These are phyloP conservation scores for Rhodotorula sp. DNA, from an alignment of 1,284 basidiomycete species.

Conservation along the genomic window DNA sequence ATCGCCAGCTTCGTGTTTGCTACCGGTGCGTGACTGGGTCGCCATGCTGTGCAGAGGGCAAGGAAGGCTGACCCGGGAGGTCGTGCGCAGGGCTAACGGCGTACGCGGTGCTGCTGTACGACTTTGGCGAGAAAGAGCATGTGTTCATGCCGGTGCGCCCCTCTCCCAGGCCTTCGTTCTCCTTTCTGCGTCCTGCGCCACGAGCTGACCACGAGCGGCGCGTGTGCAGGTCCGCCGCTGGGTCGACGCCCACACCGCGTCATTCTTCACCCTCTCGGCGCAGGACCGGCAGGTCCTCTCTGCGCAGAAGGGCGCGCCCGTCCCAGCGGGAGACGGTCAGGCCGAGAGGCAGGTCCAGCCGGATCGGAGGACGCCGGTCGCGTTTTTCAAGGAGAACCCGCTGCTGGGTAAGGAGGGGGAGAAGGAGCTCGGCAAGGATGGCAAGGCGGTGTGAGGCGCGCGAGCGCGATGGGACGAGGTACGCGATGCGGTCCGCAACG, in stretches of 20 bases:
- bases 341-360: constrained; percentile 20
- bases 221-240: constrained; percentile 38
- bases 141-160: constrained; percentile 44
- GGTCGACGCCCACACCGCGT: constrained; percentile 36
- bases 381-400: constrained; percentile 40
- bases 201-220: not conserved
- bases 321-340: not conserved
- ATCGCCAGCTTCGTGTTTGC: constrained; percentile 35
- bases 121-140: constrained; percentile 43
- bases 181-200: too few relatives aligned
- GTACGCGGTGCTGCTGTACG: constrained; percentile 43
- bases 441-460: not conserved
- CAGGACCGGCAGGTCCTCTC: constrained; percentile 29
- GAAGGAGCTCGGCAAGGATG: constrained; percentile 11
- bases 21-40: constrained; percentile 34
- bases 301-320: not conserved
- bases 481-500: too few relatives aligned
- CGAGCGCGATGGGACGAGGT: too few relatives aligned
- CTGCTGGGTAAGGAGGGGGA: constrained; percentile 10
- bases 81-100: constrained; percentile 19
- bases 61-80: not conserved
- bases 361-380: constrained; percentile 25
- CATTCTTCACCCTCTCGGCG: constrained; percentile 43
- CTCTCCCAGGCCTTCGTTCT: not conserved
- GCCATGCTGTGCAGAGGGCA: accelerated